Evolutionary conservation across 805 yeast genomes (phyloP), one percentile per base, ranked within the genome.

Genomic region (Nematodospora valgi): DNA sequence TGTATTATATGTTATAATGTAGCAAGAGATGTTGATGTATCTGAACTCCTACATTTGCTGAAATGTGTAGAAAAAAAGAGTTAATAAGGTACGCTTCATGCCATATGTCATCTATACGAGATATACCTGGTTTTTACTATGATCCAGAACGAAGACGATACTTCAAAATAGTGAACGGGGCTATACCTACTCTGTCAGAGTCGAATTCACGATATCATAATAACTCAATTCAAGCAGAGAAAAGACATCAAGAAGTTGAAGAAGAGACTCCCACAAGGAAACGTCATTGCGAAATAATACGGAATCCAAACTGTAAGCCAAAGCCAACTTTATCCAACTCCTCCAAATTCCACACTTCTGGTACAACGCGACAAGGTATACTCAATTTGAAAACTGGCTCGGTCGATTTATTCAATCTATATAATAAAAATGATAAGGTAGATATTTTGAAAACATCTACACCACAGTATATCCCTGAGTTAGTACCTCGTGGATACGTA

Each of bases 91-190:
- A 6, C 11, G 8, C 4, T 26, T 15, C 29, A 6, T 16, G 7
- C 12, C 9, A 8, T 26, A 26, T 15, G 11, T 6, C 29, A 15
- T 3, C 4, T 6, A 26, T 26, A 18, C 19, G 12, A n/a, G 23
- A 52, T 22, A 51, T 62, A 16, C 67, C 67, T 4, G 68, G 68
- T 1, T 60, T 42, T 32, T 51, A 52, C 43, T 63, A 37, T 35
- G 70, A 63, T 34, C 46, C 37, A 20, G 46, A 38, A 26, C 51
- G 45, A 32, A 49, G 47, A 6, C 45, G 50, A 30, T 63, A 61
- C 43, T 63, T 63, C 49, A 54, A 55, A 34, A 53, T 63, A 15
- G 44, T 49, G 8, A 62, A 63, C 30, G 70, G 68, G 2, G 54
- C 41, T 6, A n/a, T 26, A 10, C 23, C 23, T 11, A 13, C 15